Percentiles rank a stretch among this genome's conserved stretches.
phyloP scores from a whole-genome alignment of 768 basidiomycete species.

The Suillus brevipes region DNA sequence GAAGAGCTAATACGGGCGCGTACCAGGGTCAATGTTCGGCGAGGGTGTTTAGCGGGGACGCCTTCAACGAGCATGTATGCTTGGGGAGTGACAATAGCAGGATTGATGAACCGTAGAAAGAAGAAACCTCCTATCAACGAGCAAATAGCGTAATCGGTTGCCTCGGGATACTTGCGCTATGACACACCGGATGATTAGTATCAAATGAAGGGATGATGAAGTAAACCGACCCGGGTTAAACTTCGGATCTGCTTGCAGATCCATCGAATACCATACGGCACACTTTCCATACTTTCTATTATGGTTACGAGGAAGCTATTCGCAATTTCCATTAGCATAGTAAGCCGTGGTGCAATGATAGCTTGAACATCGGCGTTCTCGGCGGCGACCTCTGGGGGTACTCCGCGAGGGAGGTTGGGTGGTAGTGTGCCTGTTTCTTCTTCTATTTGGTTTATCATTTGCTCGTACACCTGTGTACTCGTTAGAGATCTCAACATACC shows the following conservation, averaged over 20 bases:
- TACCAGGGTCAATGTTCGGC: slow-evolving; percentile 90
- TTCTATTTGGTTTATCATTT: slow-evolving; percentile 99
- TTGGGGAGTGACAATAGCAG: slow-evolving; percentile 97
- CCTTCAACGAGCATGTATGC: slow-evolving; percentile 99
- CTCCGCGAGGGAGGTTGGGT: slow-evolving; percentile 87
- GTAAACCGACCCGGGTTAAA: slow-evolving; percentile 76
- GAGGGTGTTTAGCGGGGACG: slow-evolving; percentile 95
- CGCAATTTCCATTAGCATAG: slow-evolving; percentile 99
- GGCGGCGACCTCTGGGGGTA: slow-evolving; percentile 91
- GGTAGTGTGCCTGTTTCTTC: slow-evolving; percentile 95
- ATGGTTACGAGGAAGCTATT: slow-evolving; percentile 97
- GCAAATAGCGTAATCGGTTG: slow-evolving; percentile 97
- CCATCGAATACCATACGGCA: slow-evolving; percentile 99
- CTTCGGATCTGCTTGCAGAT: slow-evolving; percentile 99
- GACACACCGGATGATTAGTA: slow-evolving; percentile 7
- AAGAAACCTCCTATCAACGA: slow-evolving; percentile 99
- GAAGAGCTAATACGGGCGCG: slow-evolving; percentile 16
- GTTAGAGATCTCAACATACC: not conserved
- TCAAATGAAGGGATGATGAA: slow-evolving; percentile 13
- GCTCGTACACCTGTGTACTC: slow-evolving; percentile 86
- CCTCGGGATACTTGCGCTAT: slow-evolving; percentile 98
- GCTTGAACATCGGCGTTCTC: slow-evolving; percentile 96
- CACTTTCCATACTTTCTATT: slow-evolving; percentile 97
- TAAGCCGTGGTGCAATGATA: slow-evolving; percentile 94
- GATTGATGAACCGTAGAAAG: slow-evolving; percentile 99